Evolutionary conservation across 2,329 filamentous ascomycete genomes (phyloP), one percentile per base, ranked within the genome.

Genomic region (Penicillium freii): DNA sequence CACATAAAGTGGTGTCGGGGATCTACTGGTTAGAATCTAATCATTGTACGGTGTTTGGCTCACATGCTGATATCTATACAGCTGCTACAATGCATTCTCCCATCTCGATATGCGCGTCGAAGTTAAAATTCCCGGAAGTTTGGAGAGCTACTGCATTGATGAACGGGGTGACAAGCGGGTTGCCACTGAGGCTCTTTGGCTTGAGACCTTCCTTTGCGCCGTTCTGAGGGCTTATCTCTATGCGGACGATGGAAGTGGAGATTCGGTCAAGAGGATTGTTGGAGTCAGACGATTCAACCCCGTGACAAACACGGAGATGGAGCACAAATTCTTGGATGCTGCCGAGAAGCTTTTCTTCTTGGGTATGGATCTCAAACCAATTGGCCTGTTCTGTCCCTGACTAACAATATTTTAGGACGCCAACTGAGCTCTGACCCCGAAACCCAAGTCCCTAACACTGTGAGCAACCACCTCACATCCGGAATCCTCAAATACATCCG

Each of bases 1-100:
- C 88, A 59, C 85, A 90, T 71, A 97, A 97, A 79, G 94, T 97
- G 57, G 89, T 92, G 9, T 94, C 95, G 63, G 94, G 94, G 5
- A 82, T 96, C 39, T 97, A 97, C 78, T 97, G 94, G 91, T 94
- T 81, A 64, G 82, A 43, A 29, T 45, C 21, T 27, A 23, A 27
- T 56, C 33, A 39, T 36, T 21, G 5, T 27, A 21, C 42, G 15
- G 21, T 23, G 8, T n/a, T 6, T 21, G 49, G 23, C 29, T n/a
- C 27, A 47, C 4, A n/a, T 48, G 56, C 59, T 70, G 56, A 66
- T 60, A 7, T 51, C 21, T 57, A 25, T 50, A n/a, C 69, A 85
- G 82, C 78, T 99, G 94, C 78, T 99, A 99, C 83, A 99, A 99
- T 90, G 94, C 94, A 64, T 97, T 99, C 76, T 97, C 94, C 5